These are phyloP conservation scores for Penicillium occitanis DNA, from an alignment of 2,329 filamentous ascomycete genomes.

Conservation along the genomic window DNA sequence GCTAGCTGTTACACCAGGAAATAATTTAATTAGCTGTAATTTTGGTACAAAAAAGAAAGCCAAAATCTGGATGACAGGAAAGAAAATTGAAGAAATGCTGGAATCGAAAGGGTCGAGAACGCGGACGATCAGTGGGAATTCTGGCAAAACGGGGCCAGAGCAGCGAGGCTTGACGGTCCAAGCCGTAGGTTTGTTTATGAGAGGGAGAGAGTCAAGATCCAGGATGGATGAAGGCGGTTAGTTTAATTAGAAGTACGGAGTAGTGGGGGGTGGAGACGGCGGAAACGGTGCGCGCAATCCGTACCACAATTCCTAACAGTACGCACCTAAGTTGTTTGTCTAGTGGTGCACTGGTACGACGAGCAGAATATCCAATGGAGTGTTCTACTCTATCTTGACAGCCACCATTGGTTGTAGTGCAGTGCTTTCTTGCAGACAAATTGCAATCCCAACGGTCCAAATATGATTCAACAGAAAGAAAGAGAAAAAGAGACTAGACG, in stretches of 20 bases:
- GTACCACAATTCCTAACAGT: not conserved
- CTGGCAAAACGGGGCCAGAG: not conserved
- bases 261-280: slow-evolving; percentile 13
- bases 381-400: not conserved
- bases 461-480: not conserved
- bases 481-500: not conserved
- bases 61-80: not conserved
- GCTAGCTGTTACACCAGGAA: slow-evolving; percentile 2
- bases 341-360: not conserved
- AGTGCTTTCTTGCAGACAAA: not conserved
- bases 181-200: not conserved
- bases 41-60: not conserved
- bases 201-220: not conserved
- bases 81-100: not conserved
- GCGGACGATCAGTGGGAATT: slow-evolving; percentile 14
- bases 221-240: not conserved
- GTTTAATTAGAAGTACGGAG: slow-evolving; percentile 12
- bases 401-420: not conserved
- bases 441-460: slow-evolving; percentile 1
- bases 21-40: not conserved
- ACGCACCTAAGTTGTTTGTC: not conserved
- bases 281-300: slow-evolving; percentile 18
- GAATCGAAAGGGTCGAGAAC: slow-evolving; percentile 12
- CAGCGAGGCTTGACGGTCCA: slow-evolving; percentile 1
- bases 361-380: not conserved